A percentile compares a stretch with the other conserved stretches of the same genome.
These are phyloP conservation scores for Smittium culicis DNA, from an alignment of 371 early-diverging fungal genomes.

Conservation along the genomic window DNA sequence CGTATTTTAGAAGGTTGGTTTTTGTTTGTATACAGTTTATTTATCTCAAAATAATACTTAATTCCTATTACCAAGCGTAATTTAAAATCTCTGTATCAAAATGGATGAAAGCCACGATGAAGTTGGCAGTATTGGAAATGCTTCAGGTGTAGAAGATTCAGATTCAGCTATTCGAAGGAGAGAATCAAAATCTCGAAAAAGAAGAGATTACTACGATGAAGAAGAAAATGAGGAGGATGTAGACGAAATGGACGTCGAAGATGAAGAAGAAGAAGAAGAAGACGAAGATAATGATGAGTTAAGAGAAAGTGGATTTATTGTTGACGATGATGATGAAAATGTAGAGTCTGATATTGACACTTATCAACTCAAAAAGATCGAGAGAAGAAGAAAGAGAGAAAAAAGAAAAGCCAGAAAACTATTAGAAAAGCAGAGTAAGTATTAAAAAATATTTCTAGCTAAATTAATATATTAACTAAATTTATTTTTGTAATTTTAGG, in stretches of 20 bases:
- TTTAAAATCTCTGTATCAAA: too few species aligned
- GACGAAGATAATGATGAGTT: conserved; percentile 25
- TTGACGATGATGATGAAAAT: conserved; percentile 37
- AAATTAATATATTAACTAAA: too few species aligned
- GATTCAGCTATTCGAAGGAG: too few species aligned
- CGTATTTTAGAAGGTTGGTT: too few species aligned
- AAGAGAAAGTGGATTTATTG: conserved; percentile 25
- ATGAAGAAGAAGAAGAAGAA: conserved; percentile 40
- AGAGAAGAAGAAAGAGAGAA: conserved; percentile 29
- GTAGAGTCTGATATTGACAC: conserved; percentile 25
- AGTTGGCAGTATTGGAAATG: too few species aligned
- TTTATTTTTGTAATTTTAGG: conserved; percentile 2
- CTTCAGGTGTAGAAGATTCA: too few species aligned
- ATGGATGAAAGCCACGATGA: too few species aligned
- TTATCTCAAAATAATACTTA: too few species aligned
- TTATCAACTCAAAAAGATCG: conserved; percentile 34
- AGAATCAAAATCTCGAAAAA: not conserved
- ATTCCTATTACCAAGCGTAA: too few species aligned
- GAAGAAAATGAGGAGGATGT: not conserved
- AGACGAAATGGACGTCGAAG: conserved; percentile 32
- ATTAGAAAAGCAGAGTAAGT: conserved; percentile 28
- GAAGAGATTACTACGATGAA: not conserved
- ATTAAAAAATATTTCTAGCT: not conserved
- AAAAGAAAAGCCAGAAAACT: conserved; percentile 7
- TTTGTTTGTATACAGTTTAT: too few species aligned